phyloP scores from a whole-genome alignment of 495 filamentous ascomycete species.

The Penicillium cosmopolitanum region DNA sequence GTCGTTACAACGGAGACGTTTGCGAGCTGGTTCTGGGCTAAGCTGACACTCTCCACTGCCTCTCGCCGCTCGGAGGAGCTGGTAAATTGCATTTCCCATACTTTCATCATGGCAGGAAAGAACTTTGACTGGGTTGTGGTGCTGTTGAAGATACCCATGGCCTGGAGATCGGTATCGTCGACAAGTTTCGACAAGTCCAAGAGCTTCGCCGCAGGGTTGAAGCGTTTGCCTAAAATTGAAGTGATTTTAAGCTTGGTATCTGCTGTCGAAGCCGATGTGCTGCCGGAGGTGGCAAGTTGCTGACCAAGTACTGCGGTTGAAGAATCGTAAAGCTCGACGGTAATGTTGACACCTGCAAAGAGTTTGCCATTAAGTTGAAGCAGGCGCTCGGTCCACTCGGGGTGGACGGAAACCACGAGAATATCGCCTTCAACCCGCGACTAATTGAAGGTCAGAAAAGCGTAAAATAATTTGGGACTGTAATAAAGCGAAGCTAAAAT shows the following conservation, averaged over 20 bases:
- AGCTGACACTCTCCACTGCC: slow-evolving; percentile 73
- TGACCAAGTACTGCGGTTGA: slow-evolving; percentile 24
- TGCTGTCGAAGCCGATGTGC: slow-evolving; percentile 40
- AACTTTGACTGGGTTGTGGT: slow-evolving; percentile 78
- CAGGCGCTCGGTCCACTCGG: slow-evolving; percentile 63
- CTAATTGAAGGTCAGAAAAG: slow-evolving; percentile 76
- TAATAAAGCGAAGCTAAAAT: slow-evolving; percentile 39
- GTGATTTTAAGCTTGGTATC: slow-evolving; percentile 51
- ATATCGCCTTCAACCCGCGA: slow-evolving; percentile 70
- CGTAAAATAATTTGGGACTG: slow-evolving; percentile 56
- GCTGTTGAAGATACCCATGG: slow-evolving; percentile 75
- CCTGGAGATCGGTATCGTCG: slow-evolving; percentile 64
- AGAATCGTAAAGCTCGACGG: slow-evolving; percentile 49
- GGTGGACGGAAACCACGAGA: slow-evolving; percentile 67
- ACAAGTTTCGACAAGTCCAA: slow-evolving; percentile 78
- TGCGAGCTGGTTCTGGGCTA: slow-evolving; percentile 75
- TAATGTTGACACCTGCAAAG: slow-evolving; percentile 66
- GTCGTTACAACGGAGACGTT: slow-evolving; percentile 69
- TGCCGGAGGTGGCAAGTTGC: slow-evolving; percentile 29
- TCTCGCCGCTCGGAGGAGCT: slow-evolving; percentile 66
- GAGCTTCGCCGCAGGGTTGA: slow-evolving; percentile 68
- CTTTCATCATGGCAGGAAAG: slow-evolving; percentile 84
- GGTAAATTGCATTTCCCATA: slow-evolving; percentile 74
- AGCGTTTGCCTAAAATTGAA: slow-evolving; percentile 71
- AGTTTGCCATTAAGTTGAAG: slow-evolving; percentile 63